Evolutionary conservation across 2,329 filamentous ascomycete genomes (phyloP).

Genomic region (Fusarium graminum): DNA sequence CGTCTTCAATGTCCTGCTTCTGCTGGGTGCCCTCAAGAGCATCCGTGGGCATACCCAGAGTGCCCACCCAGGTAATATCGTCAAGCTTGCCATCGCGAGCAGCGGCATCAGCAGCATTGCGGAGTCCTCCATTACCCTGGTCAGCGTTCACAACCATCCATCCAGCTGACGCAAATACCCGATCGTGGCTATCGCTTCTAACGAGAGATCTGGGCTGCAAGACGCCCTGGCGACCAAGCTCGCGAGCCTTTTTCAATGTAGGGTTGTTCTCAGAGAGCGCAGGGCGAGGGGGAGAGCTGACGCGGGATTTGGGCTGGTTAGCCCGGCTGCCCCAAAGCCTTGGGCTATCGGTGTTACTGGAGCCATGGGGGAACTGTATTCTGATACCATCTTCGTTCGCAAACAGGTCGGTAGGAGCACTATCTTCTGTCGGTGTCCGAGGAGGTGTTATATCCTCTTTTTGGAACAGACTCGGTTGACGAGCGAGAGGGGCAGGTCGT

Average conservation of each 20-base stretch:
- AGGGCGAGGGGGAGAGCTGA: constrained; percentile 79
- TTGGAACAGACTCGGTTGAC: constrained; percentile 67
- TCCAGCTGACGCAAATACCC: constrained; percentile 79
- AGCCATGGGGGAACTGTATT: constrained; percentile 66
- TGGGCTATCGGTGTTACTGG: constrained; percentile 74
- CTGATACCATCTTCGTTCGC: constrained; percentile 69
- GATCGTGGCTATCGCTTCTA: constrained; percentile 74
- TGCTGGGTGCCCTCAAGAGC: constrained; percentile 79
- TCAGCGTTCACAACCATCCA: constrained; percentile 89
- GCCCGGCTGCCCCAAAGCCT: constrained; percentile 80
- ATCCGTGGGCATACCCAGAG: constrained; percentile 94
- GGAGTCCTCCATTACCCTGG: constrained; percentile 91
- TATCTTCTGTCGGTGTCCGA: constrained; percentile 64
- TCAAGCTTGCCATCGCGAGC: constrained; percentile 75
- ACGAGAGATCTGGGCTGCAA: constrained; percentile 65
- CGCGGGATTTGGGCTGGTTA: constrained; percentile 83
- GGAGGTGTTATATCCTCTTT: constrained; percentile 66
- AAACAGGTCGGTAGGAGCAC: constrained; percentile 62
- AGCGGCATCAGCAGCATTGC: constrained; percentile 87
- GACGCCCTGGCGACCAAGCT: constrained; percentile 69
- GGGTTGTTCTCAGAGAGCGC: constrained; percentile 78
- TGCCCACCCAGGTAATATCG: constrained; percentile 91
- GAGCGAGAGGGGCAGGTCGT: constrained; percentile 49
- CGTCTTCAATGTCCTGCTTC: constrained; percentile 86
- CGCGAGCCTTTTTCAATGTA: constrained; percentile 68